These are phyloP conservation scores for Kodamaea sp. DNA, from an alignment of 1,139 yeast species.

Conservation along the genomic window DNA sequence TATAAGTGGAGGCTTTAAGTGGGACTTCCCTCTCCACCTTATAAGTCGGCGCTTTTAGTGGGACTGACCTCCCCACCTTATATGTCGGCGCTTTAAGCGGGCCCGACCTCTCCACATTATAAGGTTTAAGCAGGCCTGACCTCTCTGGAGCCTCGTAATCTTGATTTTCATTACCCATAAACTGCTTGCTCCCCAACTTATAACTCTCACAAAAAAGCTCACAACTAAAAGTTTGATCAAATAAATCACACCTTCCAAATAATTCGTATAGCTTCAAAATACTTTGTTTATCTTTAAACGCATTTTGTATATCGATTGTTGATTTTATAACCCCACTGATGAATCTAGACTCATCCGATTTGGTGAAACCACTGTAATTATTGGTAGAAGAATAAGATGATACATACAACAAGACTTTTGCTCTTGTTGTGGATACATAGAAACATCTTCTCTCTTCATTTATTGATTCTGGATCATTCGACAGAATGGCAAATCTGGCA, in stretches of 20 bases:
- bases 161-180: constrained; percentile 13
- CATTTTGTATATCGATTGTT: constrained; percentile 14
- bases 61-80: too few relatives aligned
- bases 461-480: constrained; percentile 33
- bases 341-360: constrained; percentile 30
- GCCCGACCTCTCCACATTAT: too few relatives aligned
- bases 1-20: too few relatives aligned
- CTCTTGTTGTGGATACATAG: constrained; percentile 86
- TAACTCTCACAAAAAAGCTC: constrained; percentile 11
- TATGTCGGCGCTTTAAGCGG: too few relatives aligned
- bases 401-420: constrained; percentile 46
- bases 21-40: too few relatives aligned
- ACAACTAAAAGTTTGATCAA: constrained; percentile 9
- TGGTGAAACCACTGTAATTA: constrained; percentile 14
- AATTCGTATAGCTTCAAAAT: constrained; percentile 18
- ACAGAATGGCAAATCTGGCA: constrained; percentile 36
- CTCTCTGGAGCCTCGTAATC: too few relatives aligned
- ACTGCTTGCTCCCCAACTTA: constrained; percentile 10
- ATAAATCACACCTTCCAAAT: constrained; percentile 7
- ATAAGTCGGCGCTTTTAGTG: too few relatives aligned
- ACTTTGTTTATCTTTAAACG: constrained; percentile 16
- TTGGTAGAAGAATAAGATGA: constrained; percentile 32
- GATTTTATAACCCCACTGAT: constrained; percentile 14
- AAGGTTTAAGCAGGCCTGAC: too few relatives aligned
- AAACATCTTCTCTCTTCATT: constrained; percentile 81